phyloP scores from a whole-genome alignment of 495 filamentous ascomycete genomes.

The Neurospora sp. region DNA sequence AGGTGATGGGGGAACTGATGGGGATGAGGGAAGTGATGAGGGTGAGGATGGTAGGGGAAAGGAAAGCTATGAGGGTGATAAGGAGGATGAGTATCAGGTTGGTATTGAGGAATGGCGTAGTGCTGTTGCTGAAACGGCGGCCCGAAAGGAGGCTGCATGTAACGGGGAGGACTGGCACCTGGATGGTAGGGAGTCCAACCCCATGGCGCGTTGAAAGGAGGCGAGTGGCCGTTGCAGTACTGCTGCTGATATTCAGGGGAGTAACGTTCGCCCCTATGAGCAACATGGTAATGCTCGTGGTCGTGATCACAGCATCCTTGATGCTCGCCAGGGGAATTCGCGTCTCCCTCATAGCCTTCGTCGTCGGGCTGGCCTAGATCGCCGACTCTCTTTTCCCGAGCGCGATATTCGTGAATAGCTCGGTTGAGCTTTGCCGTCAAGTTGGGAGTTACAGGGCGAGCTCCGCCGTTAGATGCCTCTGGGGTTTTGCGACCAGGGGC shows the following conservation, averaged over 20 bases:
- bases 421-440: background rate
- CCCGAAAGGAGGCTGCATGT: background rate
- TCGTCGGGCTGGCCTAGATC: background rate
- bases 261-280: background rate
- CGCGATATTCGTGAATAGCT: background rate
- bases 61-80: background rate
- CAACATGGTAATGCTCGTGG: background rate
- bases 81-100: background rate
- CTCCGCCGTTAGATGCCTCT: background rate
- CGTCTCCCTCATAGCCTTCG: background rate
- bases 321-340: background rate
- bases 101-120: background rate
- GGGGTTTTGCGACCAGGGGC: background rate
- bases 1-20: background rate
- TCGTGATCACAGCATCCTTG: background rate
- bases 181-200: background rate
- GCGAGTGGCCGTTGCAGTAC: background rate
- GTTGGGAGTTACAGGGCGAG: background rate
- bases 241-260: background rate
- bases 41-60: background rate
- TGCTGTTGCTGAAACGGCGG: background rate
- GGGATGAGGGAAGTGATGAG: background rate
- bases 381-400: background rate
- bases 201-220: background rate
- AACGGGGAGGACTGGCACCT: background rate